Conservation (phyloP, 2,329 filamentous ascomycete genomes). For the Colletotrichum sp. region DNA sequence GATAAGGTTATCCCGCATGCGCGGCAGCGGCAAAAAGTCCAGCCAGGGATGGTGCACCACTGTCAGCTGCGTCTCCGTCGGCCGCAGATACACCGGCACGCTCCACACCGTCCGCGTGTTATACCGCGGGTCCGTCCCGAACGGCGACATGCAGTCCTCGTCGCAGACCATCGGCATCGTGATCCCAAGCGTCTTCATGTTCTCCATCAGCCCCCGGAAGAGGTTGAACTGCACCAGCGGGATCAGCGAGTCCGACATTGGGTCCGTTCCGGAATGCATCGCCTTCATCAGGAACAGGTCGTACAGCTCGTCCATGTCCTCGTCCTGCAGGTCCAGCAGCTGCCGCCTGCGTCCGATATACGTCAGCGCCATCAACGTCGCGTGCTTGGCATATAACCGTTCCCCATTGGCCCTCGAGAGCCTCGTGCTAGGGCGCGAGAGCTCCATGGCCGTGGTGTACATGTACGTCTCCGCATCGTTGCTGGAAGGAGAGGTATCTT, state of each 20-base stretch:
- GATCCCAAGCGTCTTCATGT: constrained; percentile 27
- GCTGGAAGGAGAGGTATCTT: background rate
- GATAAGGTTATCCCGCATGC: constrained; percentile 37
- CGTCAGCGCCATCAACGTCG: background rate
- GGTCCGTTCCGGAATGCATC: background rate
- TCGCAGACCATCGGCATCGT: constrained; percentile 18
- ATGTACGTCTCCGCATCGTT: background rate
- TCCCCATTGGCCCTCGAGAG: background rate
- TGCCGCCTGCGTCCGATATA: background rate
- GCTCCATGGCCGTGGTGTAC: background rate
- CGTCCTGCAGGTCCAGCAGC: background rate
- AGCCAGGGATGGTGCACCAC: constrained; percentile 39
- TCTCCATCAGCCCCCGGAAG: constrained; percentile 59
- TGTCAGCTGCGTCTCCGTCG: constrained; percentile 32
- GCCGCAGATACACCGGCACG: constrained; percentile 11
- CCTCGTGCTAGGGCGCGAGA: background rate
- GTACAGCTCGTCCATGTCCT: constrained; percentile 9
- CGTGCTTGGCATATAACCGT: background rate
- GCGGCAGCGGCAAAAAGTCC: constrained; percentile 38
- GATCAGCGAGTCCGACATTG: background rate
- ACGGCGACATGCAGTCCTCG: constrained; percentile 21
- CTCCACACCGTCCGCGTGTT: background rate
- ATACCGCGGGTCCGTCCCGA: background rate
- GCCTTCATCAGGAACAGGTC: constrained; percentile 1
- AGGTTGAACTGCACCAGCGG: constrained; percentile 43